These are phyloP conservation scores for Westerdykella ornata DNA, from an alignment of 2,329 filamentous ascomycete genomes.

Conservation along the genomic window DNA sequence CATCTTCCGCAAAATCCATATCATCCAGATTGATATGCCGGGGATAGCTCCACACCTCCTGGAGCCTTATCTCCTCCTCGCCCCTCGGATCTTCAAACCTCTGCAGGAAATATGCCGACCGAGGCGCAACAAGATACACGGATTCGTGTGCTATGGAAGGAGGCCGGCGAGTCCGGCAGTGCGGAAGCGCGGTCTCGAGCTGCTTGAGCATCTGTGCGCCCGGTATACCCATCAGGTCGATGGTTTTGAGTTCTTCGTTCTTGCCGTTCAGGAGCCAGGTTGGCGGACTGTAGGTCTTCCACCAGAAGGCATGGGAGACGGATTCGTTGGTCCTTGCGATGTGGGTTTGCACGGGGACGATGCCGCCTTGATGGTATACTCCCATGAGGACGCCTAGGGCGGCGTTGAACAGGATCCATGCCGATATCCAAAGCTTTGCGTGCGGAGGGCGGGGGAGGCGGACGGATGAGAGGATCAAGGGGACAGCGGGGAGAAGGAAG, in stretches of 20 bases:
- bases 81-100: slow-evolving; percentile 36
- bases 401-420: slow-evolving; percentile 65
- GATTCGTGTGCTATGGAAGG: slow-evolving; percentile 48
- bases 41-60: slow-evolving; percentile 62
- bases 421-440: slow-evolving; percentile 44
- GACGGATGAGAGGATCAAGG: slow-evolving; percentile 68
- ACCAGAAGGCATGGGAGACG: slow-evolving; percentile 67
- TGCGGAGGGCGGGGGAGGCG: slow-evolving; percentile 55
- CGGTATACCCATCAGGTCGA: slow-evolving; percentile 67
- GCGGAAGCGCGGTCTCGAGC: slow-evolving; percentile 52
- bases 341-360: slow-evolving; percentile 69
- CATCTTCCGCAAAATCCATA: slow-evolving; percentile 70
- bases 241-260: slow-evolving; percentile 63
- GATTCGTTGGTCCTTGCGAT: slow-evolving; percentile 60
- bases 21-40: slow-evolving; percentile 73
- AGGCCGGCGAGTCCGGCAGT: slow-evolving; percentile 24
- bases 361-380: slow-evolving; percentile 73
- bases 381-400: slow-evolving; percentile 67
- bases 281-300: slow-evolving; percentile 79
- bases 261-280: slow-evolving; percentile 74
- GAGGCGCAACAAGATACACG: slow-evolving; percentile 58
- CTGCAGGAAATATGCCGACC: slow-evolving; percentile 64
- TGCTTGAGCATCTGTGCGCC: slow-evolving; percentile 55
- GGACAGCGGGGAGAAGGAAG: slow-evolving; percentile 68
- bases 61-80: slow-evolving; percentile 51